phyloP scores from a whole-genome alignment of 208 protist genomes.

The Trypanosoma boissoni region DNA sequence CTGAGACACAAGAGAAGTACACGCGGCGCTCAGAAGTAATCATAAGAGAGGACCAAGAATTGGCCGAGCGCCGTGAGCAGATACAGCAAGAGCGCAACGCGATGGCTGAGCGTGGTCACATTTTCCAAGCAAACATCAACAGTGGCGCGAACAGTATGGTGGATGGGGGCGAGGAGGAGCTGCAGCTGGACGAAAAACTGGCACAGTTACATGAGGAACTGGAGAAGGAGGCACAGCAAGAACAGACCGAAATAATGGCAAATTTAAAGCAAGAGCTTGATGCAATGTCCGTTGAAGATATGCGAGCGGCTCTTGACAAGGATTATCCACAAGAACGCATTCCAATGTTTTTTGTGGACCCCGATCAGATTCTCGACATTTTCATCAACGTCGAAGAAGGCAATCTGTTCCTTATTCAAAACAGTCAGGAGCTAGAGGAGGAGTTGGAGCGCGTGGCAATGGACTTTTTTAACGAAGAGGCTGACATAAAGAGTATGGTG shows the following conservation, averaged over 20 bases:
- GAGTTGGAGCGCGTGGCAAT: conserved; percentile 90
- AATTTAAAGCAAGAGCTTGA: conserved; percentile 45
- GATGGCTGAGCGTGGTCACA: conserved; percentile 12
- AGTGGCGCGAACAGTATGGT: background rate
- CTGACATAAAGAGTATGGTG: conserved; percentile 87
- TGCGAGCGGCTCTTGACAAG: conserved; percentile 51
- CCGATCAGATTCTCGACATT: conserved; percentile 92
- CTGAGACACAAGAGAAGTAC: conserved; percentile 50
- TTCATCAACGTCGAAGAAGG: conserved; percentile 95
- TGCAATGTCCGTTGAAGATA: conserved; percentile 52
- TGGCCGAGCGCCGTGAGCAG: conserved; percentile 14
- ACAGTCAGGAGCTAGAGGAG: conserved; percentile 94
- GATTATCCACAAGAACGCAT: conserved; percentile 69
- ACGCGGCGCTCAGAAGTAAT: conserved; percentile 30
- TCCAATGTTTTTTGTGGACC: conserved; percentile 91
- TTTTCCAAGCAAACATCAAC: background rate
- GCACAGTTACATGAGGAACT: conserved; percentile 52
- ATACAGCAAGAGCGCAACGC: conserved; percentile 17
- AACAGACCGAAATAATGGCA: conserved; percentile 33
- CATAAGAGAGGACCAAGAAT: conserved; percentile 12
- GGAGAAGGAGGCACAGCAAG: conserved; percentile 44
- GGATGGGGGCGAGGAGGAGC: conserved; percentile 30
- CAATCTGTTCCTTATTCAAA: conserved; percentile 97
- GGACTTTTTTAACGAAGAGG: conserved; percentile 76
- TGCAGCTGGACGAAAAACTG: conserved; percentile 55